Evolutionary conservation across 345 rosid species (phyloP).

Genomic region (Eucalyptus urophylla): DNA sequence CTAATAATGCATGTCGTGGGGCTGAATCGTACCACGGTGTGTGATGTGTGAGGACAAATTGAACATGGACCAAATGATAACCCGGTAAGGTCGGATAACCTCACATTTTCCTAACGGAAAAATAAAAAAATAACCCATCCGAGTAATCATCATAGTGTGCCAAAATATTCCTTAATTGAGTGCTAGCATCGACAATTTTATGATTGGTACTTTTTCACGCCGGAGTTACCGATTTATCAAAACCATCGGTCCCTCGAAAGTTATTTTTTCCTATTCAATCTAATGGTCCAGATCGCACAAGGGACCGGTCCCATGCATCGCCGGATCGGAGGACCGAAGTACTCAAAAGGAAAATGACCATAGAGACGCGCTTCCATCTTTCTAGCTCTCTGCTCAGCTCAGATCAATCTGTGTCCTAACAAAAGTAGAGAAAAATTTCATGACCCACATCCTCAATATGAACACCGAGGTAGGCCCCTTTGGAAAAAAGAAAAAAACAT

Average conservation of each 20-base stretch:
- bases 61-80: not conserved
- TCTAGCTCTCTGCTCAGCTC: not conserved
- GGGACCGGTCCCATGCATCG: not conserved
- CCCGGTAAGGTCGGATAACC: not conserved
- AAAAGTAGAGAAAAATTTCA: not conserved
- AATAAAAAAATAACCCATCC: not conserved
- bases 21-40: not conserved
- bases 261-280: not conserved
- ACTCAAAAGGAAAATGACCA: not conserved
- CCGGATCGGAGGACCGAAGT: not conserved
- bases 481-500: not conserved
- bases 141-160: not conserved
- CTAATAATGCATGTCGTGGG: not conserved
- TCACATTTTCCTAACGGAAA: not conserved
- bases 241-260: not conserved
- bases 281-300: not conserved
- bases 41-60: not conserved
- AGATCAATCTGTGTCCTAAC: not conserved
- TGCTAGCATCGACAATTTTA: not conserved
- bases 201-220: not conserved
- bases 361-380: not conserved
- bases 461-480: not conserved
- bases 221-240: not conserved
- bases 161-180: not conserved
- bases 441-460: not conserved